These are phyloP conservation scores for Haematococcus lacustris DNA, from an alignment of 139 green algal species.

Conservation along the genomic window DNA sequence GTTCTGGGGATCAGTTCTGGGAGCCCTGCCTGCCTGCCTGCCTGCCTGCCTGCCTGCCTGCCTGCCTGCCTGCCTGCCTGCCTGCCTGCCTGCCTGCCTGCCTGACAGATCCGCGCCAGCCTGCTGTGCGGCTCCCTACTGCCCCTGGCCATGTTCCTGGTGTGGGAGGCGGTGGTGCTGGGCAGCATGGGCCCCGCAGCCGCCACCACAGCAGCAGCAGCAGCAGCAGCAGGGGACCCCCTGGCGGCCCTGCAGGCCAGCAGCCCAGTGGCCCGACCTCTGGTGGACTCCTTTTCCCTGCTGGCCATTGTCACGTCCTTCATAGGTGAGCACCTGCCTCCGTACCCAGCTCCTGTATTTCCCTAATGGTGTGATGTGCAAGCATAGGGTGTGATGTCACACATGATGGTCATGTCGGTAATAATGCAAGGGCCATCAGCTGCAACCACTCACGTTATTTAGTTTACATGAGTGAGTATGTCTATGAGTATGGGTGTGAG, in stretches of 20 bases:
- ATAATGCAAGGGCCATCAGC: too few species aligned
- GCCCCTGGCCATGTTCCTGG: conserved; percentile 69
- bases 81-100: background rate
- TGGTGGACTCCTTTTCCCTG: conserved; percentile 45
- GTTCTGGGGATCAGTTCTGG: too few species aligned
- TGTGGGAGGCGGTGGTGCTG: conserved; percentile 65
- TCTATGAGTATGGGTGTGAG: background rate
- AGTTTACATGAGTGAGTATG: background rate
- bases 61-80: background rate
- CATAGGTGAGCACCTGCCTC: conserved; percentile 44
- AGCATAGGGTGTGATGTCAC: too few species aligned
- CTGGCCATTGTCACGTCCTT: conserved; percentile 64
- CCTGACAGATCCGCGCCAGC: conserved; percentile 38
- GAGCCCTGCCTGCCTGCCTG: background rate
- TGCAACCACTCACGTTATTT: too few species aligned
- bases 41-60: background rate
- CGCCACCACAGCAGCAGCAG: background rate
- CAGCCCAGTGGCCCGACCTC: background rate
- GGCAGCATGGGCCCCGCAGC: conserved; percentile 13
- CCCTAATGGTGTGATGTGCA: too few species aligned
- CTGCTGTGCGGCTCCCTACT: conserved; percentile 45
- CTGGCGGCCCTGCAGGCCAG: background rate
- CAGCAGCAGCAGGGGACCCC: background rate
- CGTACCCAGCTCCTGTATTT: background rate
- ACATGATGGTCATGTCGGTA: too few species aligned